Evolutionary conservation across 73 alveolate genomes (phyloP).

Genomic region (Stentor coeruleus): DNA sequence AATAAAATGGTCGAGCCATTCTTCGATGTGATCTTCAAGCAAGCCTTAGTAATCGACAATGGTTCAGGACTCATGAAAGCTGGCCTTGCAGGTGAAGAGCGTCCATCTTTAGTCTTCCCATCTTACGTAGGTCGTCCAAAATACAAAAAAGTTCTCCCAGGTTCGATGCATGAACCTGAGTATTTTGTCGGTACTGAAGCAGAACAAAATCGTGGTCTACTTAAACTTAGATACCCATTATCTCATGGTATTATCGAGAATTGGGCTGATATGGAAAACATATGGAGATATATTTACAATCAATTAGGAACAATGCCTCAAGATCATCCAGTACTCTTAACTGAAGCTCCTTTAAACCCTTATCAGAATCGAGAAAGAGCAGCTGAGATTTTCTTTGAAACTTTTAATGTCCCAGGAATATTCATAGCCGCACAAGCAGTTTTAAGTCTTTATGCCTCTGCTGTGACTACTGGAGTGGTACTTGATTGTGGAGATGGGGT

Average conservation of each 20-base stretch:
- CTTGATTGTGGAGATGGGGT: constrained; percentile 83
- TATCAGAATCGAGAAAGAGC: constrained; percentile 66
- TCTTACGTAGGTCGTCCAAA: constrained; percentile 81
- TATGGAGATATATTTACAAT: constrained; percentile 77
- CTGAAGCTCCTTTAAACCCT: constrained; percentile 88
- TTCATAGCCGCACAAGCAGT: constrained; percentile 67
- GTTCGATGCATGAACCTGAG: neutral
- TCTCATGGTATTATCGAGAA: constrained; percentile 60
- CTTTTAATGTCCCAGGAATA: constrained; percentile 76
- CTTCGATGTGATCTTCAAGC: too few species aligned
- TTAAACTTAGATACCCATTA: constrained; percentile 53
- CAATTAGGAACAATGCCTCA: constrained; percentile 74
- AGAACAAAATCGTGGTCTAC: constrained; percentile 43
- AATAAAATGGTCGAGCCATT: too few species aligned
- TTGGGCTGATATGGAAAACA: constrained; percentile 80
- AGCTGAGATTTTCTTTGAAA: constrained; percentile 73
- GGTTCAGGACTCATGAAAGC: constrained; percentile 77
- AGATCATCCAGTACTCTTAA: constrained; percentile 66
- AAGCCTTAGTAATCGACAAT: constrained; percentile 79
- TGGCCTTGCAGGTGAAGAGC: constrained; percentile 95
- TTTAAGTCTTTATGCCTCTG: constrained; percentile 72
- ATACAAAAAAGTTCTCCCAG: constrained; percentile 35
- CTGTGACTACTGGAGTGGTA: constrained; percentile 77
- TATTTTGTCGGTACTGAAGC: constrained; percentile 54
- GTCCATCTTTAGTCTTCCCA: constrained; percentile 89